Base-by-base conservation (phyloP, 768 basidiomycete genomes). In the Kwoniella sp. region DNA sequence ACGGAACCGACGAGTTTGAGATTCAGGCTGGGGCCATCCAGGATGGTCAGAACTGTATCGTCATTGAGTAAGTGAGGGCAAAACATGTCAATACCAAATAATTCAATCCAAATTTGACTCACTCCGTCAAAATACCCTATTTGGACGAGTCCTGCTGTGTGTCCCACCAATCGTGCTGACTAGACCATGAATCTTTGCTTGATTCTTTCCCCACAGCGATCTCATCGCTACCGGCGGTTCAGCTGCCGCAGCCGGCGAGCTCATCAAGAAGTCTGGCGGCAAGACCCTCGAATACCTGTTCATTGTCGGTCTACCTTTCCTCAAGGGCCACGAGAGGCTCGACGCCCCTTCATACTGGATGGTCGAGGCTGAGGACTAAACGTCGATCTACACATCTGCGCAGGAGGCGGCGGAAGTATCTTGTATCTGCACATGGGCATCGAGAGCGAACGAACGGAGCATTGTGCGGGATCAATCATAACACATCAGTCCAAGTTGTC, bases 201-300 rank as follows among this genome's bases (percentile, higher is more conserved):
- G 2, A 12, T 17, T 22, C 36, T 13, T 30, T 46, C 7, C 2
- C 52, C 27, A 1, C 60, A 79, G 78, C 80, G 96, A 99, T 80
- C 84, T 99, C 44, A 91, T 99, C 67, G 96, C 96, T 0, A 97
- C 95, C 29, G 95, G 94, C 65, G 96, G 96, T 9, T 96, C 93
- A 30, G 96, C 96, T 8, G 86, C 85, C 64, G 93, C 94, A 3
- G 93, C 95, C 2, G 93, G 92, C 53, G 86, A 94, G 70, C 88
- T 99, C 33, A 87, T 97, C 59, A 81, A 85, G 27, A 86, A 89
- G 82, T 85, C 86, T 67, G 92, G 92, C 21, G 94, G 90, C 54
- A 88, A 88, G 69, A 89, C 89, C 27, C 79, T 95, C 37, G 91
- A 96, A 80, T 96, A 98, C 82, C 82, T 99, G 68, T 99, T 99